Evolutionary conservation across 2,329 filamentous ascomycete species (phyloP).

Genomic region (Bipolaris gigantea): DNA sequence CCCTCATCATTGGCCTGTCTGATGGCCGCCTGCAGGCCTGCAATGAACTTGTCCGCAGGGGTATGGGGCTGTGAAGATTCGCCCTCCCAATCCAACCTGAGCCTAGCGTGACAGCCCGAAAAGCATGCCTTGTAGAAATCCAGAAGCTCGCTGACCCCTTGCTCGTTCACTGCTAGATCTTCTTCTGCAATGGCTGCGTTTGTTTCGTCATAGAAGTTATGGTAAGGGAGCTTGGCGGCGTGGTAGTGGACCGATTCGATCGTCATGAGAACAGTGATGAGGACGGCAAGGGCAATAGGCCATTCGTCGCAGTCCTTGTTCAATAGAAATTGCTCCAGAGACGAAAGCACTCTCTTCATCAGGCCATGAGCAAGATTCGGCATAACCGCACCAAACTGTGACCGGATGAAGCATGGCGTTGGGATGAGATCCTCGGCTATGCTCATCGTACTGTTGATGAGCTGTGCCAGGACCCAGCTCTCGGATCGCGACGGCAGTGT

Average conservation of each 20-base stretch:
- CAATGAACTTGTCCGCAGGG: conserved; percentile 33
- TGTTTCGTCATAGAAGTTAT: conserved; percentile 18
- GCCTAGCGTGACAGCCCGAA: conserved; percentile 35
- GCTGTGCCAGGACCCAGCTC: conserved; percentile 18
- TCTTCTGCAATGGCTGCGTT: conserved; percentile 6
- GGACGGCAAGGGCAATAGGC: conserved; percentile 38
- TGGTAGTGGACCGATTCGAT: conserved; percentile 47
- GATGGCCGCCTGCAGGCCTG: conserved; percentile 32
- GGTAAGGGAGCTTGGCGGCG: conserved; percentile 41
- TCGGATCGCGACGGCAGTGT: conserved; percentile 28
- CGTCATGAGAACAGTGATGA: conserved; percentile 42
- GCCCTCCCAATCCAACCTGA: conserved; percentile 35
- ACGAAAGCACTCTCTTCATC: conserved; percentile 39
- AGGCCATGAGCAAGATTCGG: conserved; percentile 35
- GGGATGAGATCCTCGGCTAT: conserved; percentile 18
- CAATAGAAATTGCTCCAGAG: conserved; percentile 37
- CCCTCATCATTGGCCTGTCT: conserved; percentile 17
- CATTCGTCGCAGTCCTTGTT: conserved; percentile 36
- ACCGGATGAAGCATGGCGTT: conserved; percentile 46
- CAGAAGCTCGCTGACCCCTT: conserved; percentile 34
- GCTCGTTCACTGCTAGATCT: conserved; percentile 23
- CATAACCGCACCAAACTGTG: conserved; percentile 43
- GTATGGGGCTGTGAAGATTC: conserved; percentile 14
- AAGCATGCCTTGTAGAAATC: conserved; percentile 42
- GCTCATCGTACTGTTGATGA: conserved; percentile 25